These are phyloP conservation scores for Porphyra umbilicalis DNA, from an alignment of 31 red algal species.

Conservation along the genomic window DNA sequence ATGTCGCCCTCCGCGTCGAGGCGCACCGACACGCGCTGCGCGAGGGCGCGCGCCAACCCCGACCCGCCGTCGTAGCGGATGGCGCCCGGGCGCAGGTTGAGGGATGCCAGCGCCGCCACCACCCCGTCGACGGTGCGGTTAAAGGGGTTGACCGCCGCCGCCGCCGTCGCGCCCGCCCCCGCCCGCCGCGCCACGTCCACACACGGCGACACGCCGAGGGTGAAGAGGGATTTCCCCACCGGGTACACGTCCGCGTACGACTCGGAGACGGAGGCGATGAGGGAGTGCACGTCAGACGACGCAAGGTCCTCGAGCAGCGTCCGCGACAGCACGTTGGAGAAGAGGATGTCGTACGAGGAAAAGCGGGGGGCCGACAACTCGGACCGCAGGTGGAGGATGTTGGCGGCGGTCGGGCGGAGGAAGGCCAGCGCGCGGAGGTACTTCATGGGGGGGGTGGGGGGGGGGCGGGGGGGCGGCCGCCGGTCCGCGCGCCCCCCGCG, in stretches of 20 bases:
- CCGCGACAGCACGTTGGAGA: conserved; percentile 78
- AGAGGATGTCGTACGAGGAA: conserved; percentile 61
- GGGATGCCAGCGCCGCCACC: conserved; percentile 27
- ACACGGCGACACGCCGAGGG: conserved; percentile 64
- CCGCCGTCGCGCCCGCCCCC: conserved; percentile 4
- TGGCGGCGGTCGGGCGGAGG: conserved; percentile 79
- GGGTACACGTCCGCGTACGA: conserved; percentile 73
- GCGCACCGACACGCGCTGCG: conserved; percentile 68
- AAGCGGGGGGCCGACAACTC: conserved; percentile 77
- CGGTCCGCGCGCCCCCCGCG: not conserved
- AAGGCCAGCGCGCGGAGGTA: conserved; percentile 65
- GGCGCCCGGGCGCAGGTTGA: conserved; percentile 34
- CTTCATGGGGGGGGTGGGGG: conserved; percentile 7
- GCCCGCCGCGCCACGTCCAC: conserved; percentile 16
- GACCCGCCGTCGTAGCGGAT: conserved; percentile 50
- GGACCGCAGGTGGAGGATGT: conserved; percentile 51
- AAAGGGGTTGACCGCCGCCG: conserved; percentile 26
- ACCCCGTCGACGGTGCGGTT: conserved; percentile 82
- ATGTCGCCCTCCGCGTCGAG: conserved; percentile 80
- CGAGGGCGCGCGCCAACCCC: conserved; percentile 43
- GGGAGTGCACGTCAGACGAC: conserved; percentile 65
- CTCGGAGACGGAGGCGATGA: conserved; percentile 65
- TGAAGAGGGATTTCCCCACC: conserved; percentile 40
- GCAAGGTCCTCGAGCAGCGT: conserved; percentile 88
- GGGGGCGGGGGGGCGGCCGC: not conserved